phyloP scores from a whole-genome alignment of 768 basidiomycete genomes.

The Tulasnella sp. region DNA sequence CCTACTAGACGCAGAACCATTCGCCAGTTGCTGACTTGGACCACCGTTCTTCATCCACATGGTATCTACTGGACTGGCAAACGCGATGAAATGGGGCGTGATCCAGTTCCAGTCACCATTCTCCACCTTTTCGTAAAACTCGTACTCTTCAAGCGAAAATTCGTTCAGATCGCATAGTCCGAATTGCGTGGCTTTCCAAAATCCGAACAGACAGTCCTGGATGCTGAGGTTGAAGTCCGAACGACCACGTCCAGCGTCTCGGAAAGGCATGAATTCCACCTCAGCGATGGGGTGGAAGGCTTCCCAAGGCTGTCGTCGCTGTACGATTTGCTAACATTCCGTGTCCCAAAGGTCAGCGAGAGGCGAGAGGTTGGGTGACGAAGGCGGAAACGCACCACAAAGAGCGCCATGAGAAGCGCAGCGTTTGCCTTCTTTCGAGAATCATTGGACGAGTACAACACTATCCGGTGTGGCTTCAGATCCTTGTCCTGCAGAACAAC shows the following conservation, averaged over 20 bases:
- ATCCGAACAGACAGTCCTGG: conserved; percentile 80
- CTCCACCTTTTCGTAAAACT: conserved; percentile 89
- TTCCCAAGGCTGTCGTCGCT: conserved; percentile 80
- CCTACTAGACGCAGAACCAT: background rate
- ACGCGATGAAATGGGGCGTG: conserved; percentile 83
- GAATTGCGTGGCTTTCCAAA: conserved; percentile 66
- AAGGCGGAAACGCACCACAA: conserved; percentile 61
- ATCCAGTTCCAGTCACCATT: conserved; percentile 96
- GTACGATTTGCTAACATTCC: conserved; percentile 70
- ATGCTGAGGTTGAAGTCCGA: conserved; percentile 90
- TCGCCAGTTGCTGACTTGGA: background rate
- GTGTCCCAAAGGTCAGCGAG: background rate
- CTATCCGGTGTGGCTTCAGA: conserved; percentile 56
- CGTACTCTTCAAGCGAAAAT: conserved; percentile 87
- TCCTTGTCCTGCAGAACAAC: conserved; percentile 49
- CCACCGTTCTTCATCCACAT: conserved; percentile 58
- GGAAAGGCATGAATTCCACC: conserved; percentile 86
- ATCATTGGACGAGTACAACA: conserved; percentile 80
- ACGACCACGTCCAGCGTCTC: conserved; percentile 86
- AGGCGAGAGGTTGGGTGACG: background rate
- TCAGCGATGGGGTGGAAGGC: conserved; percentile 90
- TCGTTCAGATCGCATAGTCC: conserved; percentile 88
- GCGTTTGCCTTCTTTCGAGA: conserved; percentile 86
- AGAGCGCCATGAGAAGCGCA: conserved; percentile 85
- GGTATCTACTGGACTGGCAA: conserved; percentile 80